A percentile compares a stretch with the other conserved stretches of the same genome.
Evolutionary conservation across 345 rosid genomes (phyloP).

Genomic region (Aegle marmelos): DNA sequence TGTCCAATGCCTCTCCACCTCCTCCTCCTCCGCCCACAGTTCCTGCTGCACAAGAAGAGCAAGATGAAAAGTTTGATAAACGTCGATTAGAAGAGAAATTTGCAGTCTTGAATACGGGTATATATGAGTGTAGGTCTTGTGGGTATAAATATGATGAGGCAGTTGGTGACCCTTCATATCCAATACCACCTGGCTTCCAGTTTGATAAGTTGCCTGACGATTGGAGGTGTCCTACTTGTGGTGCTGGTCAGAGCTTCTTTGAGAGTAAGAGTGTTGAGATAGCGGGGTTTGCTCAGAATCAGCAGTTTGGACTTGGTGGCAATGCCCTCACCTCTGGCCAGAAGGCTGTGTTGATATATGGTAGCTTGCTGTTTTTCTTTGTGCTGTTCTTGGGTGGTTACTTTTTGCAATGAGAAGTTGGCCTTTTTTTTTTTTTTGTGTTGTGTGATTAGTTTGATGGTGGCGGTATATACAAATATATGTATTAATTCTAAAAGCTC

Average conservation of each 20-base stretch:
- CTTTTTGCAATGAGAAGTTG: constrained; percentile 47
- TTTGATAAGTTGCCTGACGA: constrained; percentile 79
- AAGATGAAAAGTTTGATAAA: constrained; percentile 27
- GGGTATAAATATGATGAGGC: constrained; percentile 90
- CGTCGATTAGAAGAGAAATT: constrained; percentile 83
- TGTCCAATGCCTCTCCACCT: not conserved
- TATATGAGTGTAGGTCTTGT: constrained; percentile 92
- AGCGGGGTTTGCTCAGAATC: constrained; percentile 97
- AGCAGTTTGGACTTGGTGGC: constrained; percentile 83
- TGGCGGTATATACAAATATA: constrained; percentile 3
- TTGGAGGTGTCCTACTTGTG: constrained; percentile 96
- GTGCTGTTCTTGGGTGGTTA: constrained; percentile 73
- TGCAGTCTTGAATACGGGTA: constrained; percentile 91
- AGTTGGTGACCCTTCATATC: constrained; percentile 81
- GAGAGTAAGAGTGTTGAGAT: constrained; percentile 93
- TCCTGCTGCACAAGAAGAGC: not conserved
- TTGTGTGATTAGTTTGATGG: not conserved
- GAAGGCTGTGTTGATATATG: constrained; percentile 80
- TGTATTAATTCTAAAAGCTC: not conserved
- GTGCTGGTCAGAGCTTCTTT: constrained; percentile 81
- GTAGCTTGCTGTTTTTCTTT: constrained; percentile 65
- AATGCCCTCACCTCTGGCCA: constrained; percentile 90
- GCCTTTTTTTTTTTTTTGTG: not conserved
- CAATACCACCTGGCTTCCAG: constrained; percentile 84
- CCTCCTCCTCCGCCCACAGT: constrained; percentile 7